These are phyloP conservation scores for Zygoascus flipseniorum DNA, from an alignment of 805 yeast species.

Conservation along the genomic window DNA sequence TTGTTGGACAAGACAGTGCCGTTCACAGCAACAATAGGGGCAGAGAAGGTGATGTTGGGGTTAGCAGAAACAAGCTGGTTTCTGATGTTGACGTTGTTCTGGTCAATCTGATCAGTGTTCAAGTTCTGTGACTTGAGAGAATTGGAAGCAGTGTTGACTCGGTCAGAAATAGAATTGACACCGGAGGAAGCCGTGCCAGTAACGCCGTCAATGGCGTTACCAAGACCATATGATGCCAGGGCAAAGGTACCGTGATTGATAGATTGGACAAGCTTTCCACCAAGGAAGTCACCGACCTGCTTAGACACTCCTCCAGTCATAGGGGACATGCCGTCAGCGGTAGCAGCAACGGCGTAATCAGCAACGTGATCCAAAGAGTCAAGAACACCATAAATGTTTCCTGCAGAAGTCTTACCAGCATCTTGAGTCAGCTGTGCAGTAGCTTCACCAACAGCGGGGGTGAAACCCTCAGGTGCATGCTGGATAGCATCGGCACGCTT, in stretches of 20 bases:
- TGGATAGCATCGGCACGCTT: slow-evolving; percentile 3
- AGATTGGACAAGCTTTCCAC: slow-evolving; percentile 11
- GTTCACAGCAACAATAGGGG: neutral
- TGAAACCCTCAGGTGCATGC: slow-evolving; percentile 8
- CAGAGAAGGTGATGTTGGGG: neutral
- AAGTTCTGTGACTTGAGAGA: slow-evolving; percentile 2
- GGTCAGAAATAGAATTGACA: slow-evolving; percentile 1
- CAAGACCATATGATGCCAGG: slow-evolving; percentile 6
- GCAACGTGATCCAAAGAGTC: slow-evolving; percentile 8
- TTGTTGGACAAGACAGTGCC: neutral
- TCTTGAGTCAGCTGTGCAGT: neutral
- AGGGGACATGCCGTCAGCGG: slow-evolving; percentile 7
- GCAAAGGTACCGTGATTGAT: slow-evolving; percentile 12
- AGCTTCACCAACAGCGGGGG: slow-evolving; percentile 3
- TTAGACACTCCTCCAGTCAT: slow-evolving; percentile 8
- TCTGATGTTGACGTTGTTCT: slow-evolving; percentile 1
- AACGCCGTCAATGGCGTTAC: slow-evolving; percentile 5
- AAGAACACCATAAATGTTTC: slow-evolving; percentile 6
- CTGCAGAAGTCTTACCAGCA: slow-evolving; percentile 8
- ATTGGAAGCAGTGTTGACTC: slow-evolving; percentile 3
- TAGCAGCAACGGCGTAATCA: slow-evolving; percentile 6
- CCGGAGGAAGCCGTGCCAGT: slow-evolving; percentile 4
- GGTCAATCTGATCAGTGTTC: slow-evolving; percentile 2
- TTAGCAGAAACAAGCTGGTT: neutral
- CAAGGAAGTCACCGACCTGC: slow-evolving; percentile 5